Base-by-base conservation (phyloP, 345 rosid species). In the Linum usitatissimum region DNA sequence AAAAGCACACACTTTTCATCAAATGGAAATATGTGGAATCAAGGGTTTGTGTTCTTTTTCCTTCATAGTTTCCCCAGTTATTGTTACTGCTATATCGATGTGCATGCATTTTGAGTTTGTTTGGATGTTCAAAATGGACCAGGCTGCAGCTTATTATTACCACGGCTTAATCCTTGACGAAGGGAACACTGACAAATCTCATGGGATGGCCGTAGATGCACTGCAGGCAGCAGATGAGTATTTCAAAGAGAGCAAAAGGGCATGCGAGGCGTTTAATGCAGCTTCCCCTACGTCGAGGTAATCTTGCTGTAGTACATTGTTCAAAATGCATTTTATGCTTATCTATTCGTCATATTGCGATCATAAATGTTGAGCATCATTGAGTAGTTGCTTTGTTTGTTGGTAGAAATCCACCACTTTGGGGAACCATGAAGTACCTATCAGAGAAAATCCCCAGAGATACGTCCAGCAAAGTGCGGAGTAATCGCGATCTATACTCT, bases 111-210 rank as follows among this genome's bases (percentile, higher is more conserved):
- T 34, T 34, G 8, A 34, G 6, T 34, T 7, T 45, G 4, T 45
- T 45, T 45, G 51, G 51, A 34, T 34, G 51, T 45, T 45, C 51
- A 3, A 10, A 7, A 45, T 12, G 58, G 62, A 75, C 62, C 88
- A 90, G 99, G 95, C 92, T 68, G 99, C 91, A 55, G 99, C 99
- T 59, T 94, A 94, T 79, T 94, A 90, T 76, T 94, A 94, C 77
- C 99, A 94, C 54, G 99, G 99, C 66, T 70, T 94, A 78, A 87
- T 94, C 69, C 93, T 94, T 68, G 97, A 94, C 19, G 99, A 90
- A 73, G 97, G 97, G 57, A 90, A 86, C 79, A 90, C 99, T 1
- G 97, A 94, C 77, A 90, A 88, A 74, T 84, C 85, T 60, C 99
- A 88, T 64, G 91, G 92, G 58, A 94, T 90, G 97, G 96, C 97